Conservation (phyloP, 2,329 filamentous ascomycete genomes). For the Dactylellina cionopaga region DNA sequence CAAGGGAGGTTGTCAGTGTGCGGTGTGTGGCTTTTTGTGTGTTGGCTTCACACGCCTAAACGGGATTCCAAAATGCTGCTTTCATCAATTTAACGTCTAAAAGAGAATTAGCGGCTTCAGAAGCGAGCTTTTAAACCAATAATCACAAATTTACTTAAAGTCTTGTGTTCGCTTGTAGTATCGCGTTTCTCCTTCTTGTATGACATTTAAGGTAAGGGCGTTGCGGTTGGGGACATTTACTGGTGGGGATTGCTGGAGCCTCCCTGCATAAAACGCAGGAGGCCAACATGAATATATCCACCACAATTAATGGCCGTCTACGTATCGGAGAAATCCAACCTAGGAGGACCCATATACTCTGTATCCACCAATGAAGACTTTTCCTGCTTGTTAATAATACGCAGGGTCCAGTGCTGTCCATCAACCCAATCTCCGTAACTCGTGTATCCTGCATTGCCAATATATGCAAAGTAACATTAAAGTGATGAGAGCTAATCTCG, state of each 20-base stretch:
- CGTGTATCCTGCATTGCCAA: constrained; percentile 6
- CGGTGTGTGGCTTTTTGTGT: constrained; percentile 40
- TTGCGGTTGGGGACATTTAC: not conserved
- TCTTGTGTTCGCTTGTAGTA: not conserved
- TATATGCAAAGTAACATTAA: constrained; percentile 4
- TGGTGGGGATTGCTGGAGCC: not conserved
- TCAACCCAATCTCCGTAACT: too few relatives aligned
- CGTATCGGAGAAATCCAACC: not conserved
- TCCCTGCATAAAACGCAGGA: constrained; percentile 33
- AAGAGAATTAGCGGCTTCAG: not conserved
- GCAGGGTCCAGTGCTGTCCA: too few relatives aligned
- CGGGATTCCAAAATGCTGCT: constrained; percentile 5
- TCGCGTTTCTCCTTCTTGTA: not conserved
- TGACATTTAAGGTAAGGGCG: constrained; percentile 22
- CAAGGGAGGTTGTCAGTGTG: constrained; percentile 2
- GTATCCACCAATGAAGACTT: too few relatives aligned
- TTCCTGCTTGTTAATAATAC: too few relatives aligned
- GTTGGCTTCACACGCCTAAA: too few relatives aligned
- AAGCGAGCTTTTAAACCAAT: not conserved
- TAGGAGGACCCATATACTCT: too few relatives aligned
- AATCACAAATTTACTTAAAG: not conserved
- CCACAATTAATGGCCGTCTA: not conserved
- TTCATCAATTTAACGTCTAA: not conserved
- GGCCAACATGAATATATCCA: not conserved
- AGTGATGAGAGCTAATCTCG: too few relatives aligned